Evolutionary conservation across 2,329 filamentous ascomycete genomes (phyloP).

Genomic region (Penicillium expansum): DNA sequence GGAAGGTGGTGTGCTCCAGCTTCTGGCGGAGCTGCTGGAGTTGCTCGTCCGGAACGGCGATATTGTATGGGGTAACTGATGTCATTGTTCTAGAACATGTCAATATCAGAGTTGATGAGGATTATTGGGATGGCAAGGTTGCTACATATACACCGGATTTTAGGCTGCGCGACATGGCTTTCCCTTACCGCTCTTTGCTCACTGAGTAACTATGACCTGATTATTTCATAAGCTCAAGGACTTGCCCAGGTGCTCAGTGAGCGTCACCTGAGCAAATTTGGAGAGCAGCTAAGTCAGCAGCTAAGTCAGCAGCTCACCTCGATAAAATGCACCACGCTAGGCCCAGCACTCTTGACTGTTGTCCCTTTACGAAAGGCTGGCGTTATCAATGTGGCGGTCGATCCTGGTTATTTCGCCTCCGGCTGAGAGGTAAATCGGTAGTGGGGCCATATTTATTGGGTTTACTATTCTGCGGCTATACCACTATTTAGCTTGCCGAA

Average conservation of each 20-base stretch:
- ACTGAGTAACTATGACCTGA: background rate
- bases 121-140: background rate
- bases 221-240: too few species aligned
- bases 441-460: background rate
- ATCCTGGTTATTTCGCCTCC: background rate
- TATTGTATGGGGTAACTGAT: slow-evolving; percentile 44
- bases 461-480: background rate
- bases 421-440: background rate
- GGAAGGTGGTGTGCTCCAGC: slow-evolving; percentile 54
- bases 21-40: slow-evolving; percentile 57
- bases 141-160: too few species aligned
- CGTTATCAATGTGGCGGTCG: background rate
- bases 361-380: background rate
- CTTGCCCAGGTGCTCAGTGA: too few species aligned
- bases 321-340: slow-evolving; percentile 1
- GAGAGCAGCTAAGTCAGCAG: background rate
- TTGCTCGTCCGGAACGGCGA: slow-evolving; percentile 52
- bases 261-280: background rate
- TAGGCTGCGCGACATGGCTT: too few species aligned
- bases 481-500: background rate
- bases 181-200: background rate
- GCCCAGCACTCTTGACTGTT: background rate
- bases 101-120: background rate
- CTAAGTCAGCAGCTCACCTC: background rate
- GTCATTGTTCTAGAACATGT: slow-evolving; percentile 7